Conservation (phyloP, 805 yeast species). For the Myxozyma neotropica region DNA sequence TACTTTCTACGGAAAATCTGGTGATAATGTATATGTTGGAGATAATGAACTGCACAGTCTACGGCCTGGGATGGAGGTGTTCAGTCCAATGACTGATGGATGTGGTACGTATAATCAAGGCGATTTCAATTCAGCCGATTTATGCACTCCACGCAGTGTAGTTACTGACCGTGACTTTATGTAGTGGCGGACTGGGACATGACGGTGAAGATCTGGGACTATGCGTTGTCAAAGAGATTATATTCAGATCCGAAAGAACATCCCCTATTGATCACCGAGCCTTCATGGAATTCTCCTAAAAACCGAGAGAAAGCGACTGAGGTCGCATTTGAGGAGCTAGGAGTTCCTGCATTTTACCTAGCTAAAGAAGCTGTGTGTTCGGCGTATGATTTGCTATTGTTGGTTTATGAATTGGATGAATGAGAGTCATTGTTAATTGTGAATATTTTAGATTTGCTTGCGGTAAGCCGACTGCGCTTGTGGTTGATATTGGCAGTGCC, state of each 20-base stretch:
- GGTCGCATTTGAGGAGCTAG: conserved; percentile 70
- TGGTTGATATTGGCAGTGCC: conserved; percentile 77
- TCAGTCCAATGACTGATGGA: conserved; percentile 44
- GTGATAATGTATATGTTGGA: conserved; percentile 41
- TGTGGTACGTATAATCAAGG: conserved; percentile 28
- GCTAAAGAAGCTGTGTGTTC: conserved; percentile 76
- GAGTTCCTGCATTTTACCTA: conserved; percentile 76
- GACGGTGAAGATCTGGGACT: conserved; percentile 65
- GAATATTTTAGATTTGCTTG: conserved; percentile 61
- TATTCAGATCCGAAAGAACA: conserved; percentile 59
- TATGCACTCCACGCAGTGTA: background rate
- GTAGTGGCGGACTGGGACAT: conserved; percentile 61
- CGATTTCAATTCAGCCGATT: background rate
- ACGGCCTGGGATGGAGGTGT: conserved; percentile 41
- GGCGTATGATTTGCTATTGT: conserved; percentile 36
- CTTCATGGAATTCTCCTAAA: conserved; percentile 67
- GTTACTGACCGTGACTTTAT: background rate
- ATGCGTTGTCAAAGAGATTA: conserved; percentile 56
- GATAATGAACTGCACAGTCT: conserved; percentile 49
- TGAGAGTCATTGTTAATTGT: background rate
- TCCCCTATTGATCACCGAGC: conserved; percentile 67
- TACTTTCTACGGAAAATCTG: conserved; percentile 58
- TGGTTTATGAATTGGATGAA: background rate
- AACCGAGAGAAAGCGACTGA: conserved; percentile 62
- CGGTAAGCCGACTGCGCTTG: conserved; percentile 75